These are phyloP conservation scores for Oidiodendron maius DNA, from an alignment of 495 filamentous ascomycete species.

Conservation along the genomic window DNA sequence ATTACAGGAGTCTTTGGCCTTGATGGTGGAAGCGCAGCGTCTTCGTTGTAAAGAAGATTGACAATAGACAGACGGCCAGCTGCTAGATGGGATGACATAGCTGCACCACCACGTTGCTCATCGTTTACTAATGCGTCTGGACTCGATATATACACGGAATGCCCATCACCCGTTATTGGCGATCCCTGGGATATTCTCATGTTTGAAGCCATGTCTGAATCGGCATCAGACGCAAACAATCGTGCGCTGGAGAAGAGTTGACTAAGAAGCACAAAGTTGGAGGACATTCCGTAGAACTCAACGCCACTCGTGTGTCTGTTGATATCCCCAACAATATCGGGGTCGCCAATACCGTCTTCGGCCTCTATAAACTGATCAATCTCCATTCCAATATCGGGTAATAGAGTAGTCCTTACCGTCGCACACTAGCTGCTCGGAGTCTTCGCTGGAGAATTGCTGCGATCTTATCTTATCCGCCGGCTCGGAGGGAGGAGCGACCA, in stretches of 20 bases:
- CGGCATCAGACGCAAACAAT: background rate
- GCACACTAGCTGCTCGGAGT: background rate
- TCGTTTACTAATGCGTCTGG: too few species aligned
- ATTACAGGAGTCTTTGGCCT: too few species aligned
- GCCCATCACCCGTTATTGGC: too few species aligned
- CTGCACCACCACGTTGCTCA: too few species aligned
- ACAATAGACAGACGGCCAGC: too few species aligned
- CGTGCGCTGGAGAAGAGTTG: background rate
- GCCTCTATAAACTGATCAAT: background rate
- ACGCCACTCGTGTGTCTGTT: constrained; percentile 2
- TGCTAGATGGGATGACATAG: too few species aligned
- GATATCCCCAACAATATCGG: background rate
- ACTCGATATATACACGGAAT: too few species aligned
- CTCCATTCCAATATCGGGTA: background rate
- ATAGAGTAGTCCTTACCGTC: background rate
- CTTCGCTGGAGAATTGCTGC: too few species aligned
- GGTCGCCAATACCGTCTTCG: background rate
- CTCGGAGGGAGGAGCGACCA: too few species aligned
- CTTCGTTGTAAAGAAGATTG: too few species aligned
- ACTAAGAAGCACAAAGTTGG: background rate
- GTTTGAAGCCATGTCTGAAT: background rate
- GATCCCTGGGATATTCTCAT: too few species aligned
- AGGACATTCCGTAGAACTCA: constrained; percentile 4
- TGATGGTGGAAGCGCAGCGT: too few species aligned
- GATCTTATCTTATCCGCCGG: background rate